Base-by-base conservation (phyloP, 441 rosid species). In the Brassica hybrid region DNA sequence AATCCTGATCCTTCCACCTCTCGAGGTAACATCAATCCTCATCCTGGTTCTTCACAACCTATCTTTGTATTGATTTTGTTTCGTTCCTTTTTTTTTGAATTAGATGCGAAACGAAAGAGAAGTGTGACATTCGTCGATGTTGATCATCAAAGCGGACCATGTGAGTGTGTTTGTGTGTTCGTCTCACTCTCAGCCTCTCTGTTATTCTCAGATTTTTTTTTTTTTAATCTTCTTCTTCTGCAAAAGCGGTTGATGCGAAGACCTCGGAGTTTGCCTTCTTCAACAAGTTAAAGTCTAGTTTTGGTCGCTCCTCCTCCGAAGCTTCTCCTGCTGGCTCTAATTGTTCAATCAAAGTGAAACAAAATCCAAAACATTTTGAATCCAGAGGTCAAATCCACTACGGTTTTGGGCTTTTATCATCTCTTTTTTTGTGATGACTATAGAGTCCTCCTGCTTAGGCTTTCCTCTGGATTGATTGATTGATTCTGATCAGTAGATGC, bases 231-330 rank as follows among this genome's bases (percentile, higher is more conserved):
- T 30, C 38, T 27, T 27, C 32, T 27, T 78, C 6, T 76, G 85
- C 85, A 87, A 21, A 21, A 21, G 97, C 82, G 67, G 65, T 73
- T 80, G 86, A 79, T 54, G 88, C 98, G 7, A 94, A 91, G 80
- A 91, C 96, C 69, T 89, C 96, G 2, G 94, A 94, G 84, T 88
- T 81, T 63, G 94, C 92, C 16, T 90, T 88, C 82, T 92, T 89
- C 67, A 88, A 88, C 80, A 88, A 89, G 79, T 71, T 91, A n/a
- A 90, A 88, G 84, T 85, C 84, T 59, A 71, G 69, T 30, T 80
- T 81, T 12, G 77, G 79, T 70, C 79, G 71, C 58, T 80, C 78
- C 25, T 66, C 61, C 45, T 38, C 45, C 10, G 45, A 9, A 10
- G 45, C 12, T 21, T 21, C 23, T 21, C 23, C 23, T 21, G 23